A percentile compares a stretch with the other conserved stretches of the same genome.
Conservation (phyloP, 148 eudicot genomes). For the Rhododendron ferrugineum region DNA sequence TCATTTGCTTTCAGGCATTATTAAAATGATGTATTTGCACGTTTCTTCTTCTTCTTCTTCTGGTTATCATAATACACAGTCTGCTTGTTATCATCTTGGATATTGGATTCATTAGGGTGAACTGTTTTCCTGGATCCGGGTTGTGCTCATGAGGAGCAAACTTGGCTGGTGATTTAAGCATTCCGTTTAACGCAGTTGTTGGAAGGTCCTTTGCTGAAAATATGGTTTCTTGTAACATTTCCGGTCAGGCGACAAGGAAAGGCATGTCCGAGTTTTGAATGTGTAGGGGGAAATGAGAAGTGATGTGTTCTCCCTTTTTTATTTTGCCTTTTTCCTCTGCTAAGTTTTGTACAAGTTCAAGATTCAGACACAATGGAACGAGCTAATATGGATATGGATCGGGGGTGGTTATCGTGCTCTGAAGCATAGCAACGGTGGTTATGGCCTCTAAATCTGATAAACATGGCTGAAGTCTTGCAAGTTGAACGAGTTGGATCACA, state of each 20-base stretch:
- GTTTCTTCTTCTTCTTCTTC: neutral
- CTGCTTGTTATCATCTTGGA: neutral
- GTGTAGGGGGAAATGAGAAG: neutral
- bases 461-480: too few relatives aligned
- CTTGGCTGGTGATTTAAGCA: neutral
- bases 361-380: too few relatives aligned
- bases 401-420: too few relatives aligned
- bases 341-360: too few relatives aligned
- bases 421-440: too few relatives aligned
- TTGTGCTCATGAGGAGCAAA: neutral
- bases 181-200: neutral
- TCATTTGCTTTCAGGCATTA: neutral
- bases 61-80: neutral
- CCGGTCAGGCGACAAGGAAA: neutral
- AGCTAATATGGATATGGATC: too few relatives aligned
- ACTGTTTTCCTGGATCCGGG: neutral
- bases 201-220: neutral
- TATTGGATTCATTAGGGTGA: neutral
- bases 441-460: too few relatives aligned
- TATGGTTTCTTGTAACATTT: neutral
- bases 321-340: too few relatives aligned
- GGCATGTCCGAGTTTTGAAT: neutral
- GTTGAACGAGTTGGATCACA: too few relatives aligned
- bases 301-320: neutral
- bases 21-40: neutral